These are phyloP conservation scores for Strigomonas galati DNA, from an alignment of 208 protist species.

Conservation along the genomic window DNA sequence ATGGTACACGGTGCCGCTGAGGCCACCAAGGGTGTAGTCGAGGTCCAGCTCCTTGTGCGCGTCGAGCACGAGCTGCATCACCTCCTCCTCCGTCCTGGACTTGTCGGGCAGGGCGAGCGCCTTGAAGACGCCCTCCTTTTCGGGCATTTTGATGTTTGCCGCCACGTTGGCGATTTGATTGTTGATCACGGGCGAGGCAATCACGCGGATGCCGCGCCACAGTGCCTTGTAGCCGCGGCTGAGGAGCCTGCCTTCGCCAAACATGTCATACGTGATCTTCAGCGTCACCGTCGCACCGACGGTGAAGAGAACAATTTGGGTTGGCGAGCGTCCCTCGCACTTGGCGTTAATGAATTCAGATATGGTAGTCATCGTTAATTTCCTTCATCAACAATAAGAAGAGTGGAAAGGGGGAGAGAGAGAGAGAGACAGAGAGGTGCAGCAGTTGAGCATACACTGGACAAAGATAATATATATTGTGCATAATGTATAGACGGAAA, in stretches of 20 bases:
- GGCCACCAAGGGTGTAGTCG: constrained; percentile 61
- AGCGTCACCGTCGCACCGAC: constrained; percentile 28
- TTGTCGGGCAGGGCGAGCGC: constrained; percentile 52
- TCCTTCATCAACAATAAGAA: constrained; percentile 13
- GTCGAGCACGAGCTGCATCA: constrained; percentile 46
- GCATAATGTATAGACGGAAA: too few relatives aligned
- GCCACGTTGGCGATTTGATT: constrained; percentile 34
- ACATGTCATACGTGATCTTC: constrained; percentile 34
- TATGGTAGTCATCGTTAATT: constrained; percentile 35
- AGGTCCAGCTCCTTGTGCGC: constrained; percentile 70
- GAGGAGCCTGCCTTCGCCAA: constrained; percentile 46
- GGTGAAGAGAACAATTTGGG: constrained; percentile 59
- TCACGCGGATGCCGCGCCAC: constrained; percentile 50
- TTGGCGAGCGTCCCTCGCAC: constrained; percentile 44
- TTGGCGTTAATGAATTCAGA: constrained; percentile 54
- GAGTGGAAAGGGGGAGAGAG: constrained; percentile 9
- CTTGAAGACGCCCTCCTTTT: constrained; percentile 69
- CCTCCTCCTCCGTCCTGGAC: constrained; percentile 41
- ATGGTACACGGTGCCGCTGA: constrained; percentile 94
- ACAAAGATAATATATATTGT: too few relatives aligned
- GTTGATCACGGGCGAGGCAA: constrained; percentile 61
- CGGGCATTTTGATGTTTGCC: constrained; percentile 59
- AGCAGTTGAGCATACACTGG: neutral
- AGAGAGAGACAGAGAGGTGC: constrained; percentile 14
- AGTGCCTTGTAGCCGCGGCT: constrained; percentile 47